Conservation (phyloP, 177 flowering plant genomes). For the Vitis hybrid region DNA sequence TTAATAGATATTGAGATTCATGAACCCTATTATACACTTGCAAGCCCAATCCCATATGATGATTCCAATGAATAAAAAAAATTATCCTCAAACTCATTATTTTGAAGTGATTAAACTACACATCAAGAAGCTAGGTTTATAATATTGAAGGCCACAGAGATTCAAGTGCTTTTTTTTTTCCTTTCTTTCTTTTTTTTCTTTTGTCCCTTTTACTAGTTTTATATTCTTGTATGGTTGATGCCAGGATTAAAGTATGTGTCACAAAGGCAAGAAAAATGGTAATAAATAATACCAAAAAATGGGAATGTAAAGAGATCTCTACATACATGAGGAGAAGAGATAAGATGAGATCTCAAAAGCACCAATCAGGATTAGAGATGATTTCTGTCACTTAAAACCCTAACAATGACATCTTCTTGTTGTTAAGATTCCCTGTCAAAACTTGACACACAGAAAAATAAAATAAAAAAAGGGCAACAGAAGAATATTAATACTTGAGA, state of each 20-base stretch:
- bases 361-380: slow-evolving; percentile 19
- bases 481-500: no score
- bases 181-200: neutral
- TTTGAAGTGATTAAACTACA: neutral
- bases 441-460: neutral
- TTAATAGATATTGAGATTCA: no score
- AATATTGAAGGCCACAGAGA: slow-evolving; percentile 4
- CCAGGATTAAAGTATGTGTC: neutral
- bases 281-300: neutral
- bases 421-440: slow-evolving; percentile 17
- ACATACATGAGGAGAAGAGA: slow-evolving; percentile 10
- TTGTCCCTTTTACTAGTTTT: slow-evolving; percentile 1
- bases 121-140: neutral
- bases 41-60: neutral
- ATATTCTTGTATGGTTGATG: neutral
- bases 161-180: slow-evolving; percentile 12
- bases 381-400: slow-evolving; percentile 26
- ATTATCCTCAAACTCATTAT: neutral
- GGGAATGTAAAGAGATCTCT: neutral
- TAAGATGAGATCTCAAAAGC: slow-evolving; percentile 31
- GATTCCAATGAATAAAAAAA: slow-evolving; percentile 5
- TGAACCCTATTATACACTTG: neutral
- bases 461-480: neutral
- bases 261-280: neutral
- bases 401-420: slow-evolving; percentile 15